Evolutionary conservation across 73 alveolate genomes (phyloP), one percentile per base, ranked within the genome.

Genomic region (Paramecium caudatum): DNA sequence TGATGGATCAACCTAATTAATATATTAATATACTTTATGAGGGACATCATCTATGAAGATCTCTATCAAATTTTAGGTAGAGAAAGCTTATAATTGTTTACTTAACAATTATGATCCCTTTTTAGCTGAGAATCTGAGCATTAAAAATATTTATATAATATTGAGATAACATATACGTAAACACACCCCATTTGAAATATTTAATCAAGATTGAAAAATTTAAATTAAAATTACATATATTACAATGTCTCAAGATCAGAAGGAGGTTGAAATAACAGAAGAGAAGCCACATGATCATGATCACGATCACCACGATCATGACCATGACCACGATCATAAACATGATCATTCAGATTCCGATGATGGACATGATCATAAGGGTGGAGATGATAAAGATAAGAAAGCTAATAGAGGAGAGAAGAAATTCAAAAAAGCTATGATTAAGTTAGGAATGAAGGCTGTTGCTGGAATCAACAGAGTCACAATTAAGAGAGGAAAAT

Each of bases 351-450:
- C 55, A 36, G 92, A 63, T 78, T 62, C 90, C 32, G 93, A 83
- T 47, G 81, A 49, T 65, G 93, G 84, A 33, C 94, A 86, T 46
- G 94, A 86, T 55, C 83, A 91, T 41, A 63, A 88, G 45, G 94
- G 94, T 12, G 95, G 96, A 85, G 95, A 74, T 70, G 91, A 37
- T 6, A 82, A 41, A 17, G 96, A 82, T 70, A 95, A 93, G 96
- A 96, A 96, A 88, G 91, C 93, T 16, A 96, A 93, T 95, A 96
- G 98, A 96, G 98, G 98, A 45, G 99, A 97, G 81, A 97, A 97
- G 96, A 97, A 97, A 93, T 96, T 97, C 94, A 95, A 97, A 85
- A 97, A 97, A 92, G 99, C 99, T 37, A 95, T 97, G 96, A 86
- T 91, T 65, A 97, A 97, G 94, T 94, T 96, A 61, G 99, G 99